phyloP scores from a whole-genome alignment of 176 grass and related monocot species.

The Aegilops umbellulata region DNA sequence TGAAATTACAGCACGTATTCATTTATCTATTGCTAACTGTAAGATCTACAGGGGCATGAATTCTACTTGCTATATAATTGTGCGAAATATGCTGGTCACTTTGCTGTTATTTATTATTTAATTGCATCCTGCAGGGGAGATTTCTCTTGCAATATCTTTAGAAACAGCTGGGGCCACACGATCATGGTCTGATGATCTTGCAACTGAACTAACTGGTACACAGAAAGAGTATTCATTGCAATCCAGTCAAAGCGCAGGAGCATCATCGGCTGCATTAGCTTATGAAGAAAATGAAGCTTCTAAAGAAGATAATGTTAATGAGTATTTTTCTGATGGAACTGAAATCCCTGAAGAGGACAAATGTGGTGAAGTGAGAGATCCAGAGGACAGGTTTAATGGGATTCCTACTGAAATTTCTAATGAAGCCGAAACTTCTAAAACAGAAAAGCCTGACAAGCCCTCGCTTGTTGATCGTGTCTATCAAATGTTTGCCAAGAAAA shows the following conservation, averaged over 20 bases:
- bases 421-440: slow-evolving; percentile 24
- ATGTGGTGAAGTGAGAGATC: slow-evolving; percentile 2
- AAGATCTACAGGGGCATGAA: neutral
- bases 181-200: slow-evolving; percentile 41
- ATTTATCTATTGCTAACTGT: slow-evolving; percentile 3
- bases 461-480: slow-evolving; percentile 55
- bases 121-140: slow-evolving; percentile 65
- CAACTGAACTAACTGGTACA: slow-evolving; percentile 23
- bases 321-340: slow-evolving; percentile 17
- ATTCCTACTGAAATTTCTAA: slow-evolving; percentile 8
- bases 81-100: slow-evolving; percentile 3
- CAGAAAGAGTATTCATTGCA: slow-evolving; percentile 41
- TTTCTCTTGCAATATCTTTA: slow-evolving; percentile 62
- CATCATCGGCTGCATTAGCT: slow-evolving; percentile 27
- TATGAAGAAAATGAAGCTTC: slow-evolving; percentile 37
- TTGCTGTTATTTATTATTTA: slow-evolving; percentile 19
- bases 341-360: slow-evolving; percentile 31
- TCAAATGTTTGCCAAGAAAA: slow-evolving; percentile 59
- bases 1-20: neutral
- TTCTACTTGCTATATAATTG: slow-evolving; percentile 10
- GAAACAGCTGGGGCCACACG: slow-evolving; percentile 39
- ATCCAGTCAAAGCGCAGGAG: slow-evolving; percentile 31
- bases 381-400: slow-evolving; percentile 19
- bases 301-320: slow-evolving; percentile 33
- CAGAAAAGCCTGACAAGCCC: slow-evolving; percentile 28